A percentile compares a stretch with the other conserved stretches of the same genome.
Evolutionary conservation across 2,329 filamentous ascomycete genomes (phyloP).

Genomic region (Alternaria alternata): DNA sequence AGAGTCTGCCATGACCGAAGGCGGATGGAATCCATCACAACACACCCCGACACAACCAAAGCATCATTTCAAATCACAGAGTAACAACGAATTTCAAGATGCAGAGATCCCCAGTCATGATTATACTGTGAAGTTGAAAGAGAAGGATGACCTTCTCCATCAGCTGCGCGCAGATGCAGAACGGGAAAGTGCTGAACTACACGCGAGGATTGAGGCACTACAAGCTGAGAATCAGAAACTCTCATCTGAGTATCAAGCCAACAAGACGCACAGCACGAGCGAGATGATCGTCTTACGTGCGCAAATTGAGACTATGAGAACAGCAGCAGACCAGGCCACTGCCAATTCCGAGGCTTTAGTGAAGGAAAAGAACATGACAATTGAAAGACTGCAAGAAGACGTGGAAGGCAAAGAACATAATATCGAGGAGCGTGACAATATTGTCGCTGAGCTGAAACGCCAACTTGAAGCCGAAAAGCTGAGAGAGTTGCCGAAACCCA

Average conservation of each 20-base stretch:
- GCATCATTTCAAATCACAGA: not conserved
- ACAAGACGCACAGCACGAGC: constrained; percentile 25
- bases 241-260: constrained; percentile 25
- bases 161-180: constrained; percentile 32
- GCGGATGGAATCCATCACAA: constrained; percentile 17
- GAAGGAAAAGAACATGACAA: constrained; percentile 40
- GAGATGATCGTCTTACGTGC: constrained; percentile 29
- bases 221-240: constrained; percentile 25
- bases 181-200: constrained; percentile 23
- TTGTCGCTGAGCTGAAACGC: constrained; percentile 9
- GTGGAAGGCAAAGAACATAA: constrained; percentile 37
- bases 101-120: not conserved
- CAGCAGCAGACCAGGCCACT: constrained; percentile 31
- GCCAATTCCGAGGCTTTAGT: constrained; percentile 28
- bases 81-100: not conserved
- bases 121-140: constrained; percentile 36
- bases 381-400: constrained; percentile 46
- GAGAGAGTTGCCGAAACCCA: constrained; percentile 32
- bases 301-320: constrained; percentile 31
- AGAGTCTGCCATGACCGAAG: constrained; percentile 22
- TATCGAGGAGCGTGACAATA: constrained; percentile 9
- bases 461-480: constrained; percentile 34
- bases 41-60: constrained; percentile 23
- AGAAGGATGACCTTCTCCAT: constrained; percentile 40
- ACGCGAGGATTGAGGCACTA: constrained; percentile 17